Evolutionary conservation across 305 asterid genomes (phyloP).

Genomic region (Solanum hybrid): DNA sequence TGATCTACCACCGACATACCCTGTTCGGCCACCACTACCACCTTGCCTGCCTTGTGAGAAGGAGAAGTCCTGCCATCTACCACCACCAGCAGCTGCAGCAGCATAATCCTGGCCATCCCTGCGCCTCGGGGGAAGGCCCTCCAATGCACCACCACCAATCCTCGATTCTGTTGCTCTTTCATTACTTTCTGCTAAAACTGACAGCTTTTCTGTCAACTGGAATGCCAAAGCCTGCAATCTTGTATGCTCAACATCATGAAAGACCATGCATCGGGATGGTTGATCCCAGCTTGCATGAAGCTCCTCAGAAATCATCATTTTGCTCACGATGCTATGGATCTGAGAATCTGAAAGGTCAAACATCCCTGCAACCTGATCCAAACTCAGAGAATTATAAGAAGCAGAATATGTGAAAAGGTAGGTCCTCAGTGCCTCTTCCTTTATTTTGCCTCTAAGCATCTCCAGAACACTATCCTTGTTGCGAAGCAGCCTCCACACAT

Average conservation of each 20-base stretch:
- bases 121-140: conserved; percentile 70
- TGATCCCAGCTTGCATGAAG: conserved; percentile 96
- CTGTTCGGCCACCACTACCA: conserved; percentile 57
- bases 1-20: conserved; percentile 41
- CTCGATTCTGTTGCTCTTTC: conserved; percentile 76
- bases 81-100: conserved; percentile 41
- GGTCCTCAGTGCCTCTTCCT: conserved; percentile 93
- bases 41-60: conserved; percentile 71
- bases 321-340: conserved; percentile 72
- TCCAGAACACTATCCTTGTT: conserved; percentile 59
- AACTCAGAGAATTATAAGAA: conserved; percentile 65
- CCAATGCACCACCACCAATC: conserved; percentile 83
- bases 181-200: conserved; percentile 68
- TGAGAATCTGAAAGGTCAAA: conserved; percentile 66
- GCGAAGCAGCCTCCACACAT: conserved; percentile 76
- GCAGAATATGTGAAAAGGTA: conserved; percentile 74
- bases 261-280: conserved; percentile 73
- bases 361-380: conserved; percentile 73
- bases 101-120: conserved; percentile 90
- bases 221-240: conserved; percentile 77
- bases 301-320: conserved; percentile 89
- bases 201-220: conserved; percentile 69
- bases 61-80: conserved; percentile 84
- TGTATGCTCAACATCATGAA: conserved; percentile 74
- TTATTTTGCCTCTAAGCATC: conserved; percentile 73